Base-by-base conservation (phyloP, 371 early-diverging fungal genomes). In the Syncephalis plumigaleata region DNA sequence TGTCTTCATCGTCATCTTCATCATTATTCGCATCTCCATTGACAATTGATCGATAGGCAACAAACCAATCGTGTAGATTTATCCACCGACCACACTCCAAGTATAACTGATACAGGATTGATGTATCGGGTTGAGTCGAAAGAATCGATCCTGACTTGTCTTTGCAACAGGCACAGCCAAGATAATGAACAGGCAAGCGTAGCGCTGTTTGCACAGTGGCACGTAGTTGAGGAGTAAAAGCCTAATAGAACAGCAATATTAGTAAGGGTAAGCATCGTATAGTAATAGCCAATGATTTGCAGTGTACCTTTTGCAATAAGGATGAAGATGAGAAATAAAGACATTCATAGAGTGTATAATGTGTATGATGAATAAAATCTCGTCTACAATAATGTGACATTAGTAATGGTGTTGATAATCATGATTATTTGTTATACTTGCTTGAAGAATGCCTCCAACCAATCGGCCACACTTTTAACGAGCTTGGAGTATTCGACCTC, bases 51-150 rank as follows among this genome's bases (percentile, higher is more conserved):
- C 70, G 69, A 64, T 92, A 94, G 0, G 89, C 80, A 36, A 75
- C 66, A 55, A 79, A 87, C 87, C 86, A 86, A 59, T 94, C 95
- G 50, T 79, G 84, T 44, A 94, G 58, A 58, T 94, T 94, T 61
- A 94, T 87, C 69, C 93, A 58, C 48, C 84, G 70, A 2, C 92
- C 92, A 55, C 87, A 87, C 54, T 94, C 93, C 9, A 84, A 67
- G 58, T 92, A 86, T 15, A 94, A 67, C 44, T 79, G 73, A 59
- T 94, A 94, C 3, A 81, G 57, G 27, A 92, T 81, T 59, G 79
- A 75, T 0, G 82, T 77, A 61, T 94, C 95, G 36, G 77, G 72
- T 52, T 81, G 73, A n/a, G 75, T 67, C 0, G 76, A 64, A 26
- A 60, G 50, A 0, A 47, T 42, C 13, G 52, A 48, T 13, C 7